Evolutionary conservation across 2,329 filamentous ascomycete genomes (phyloP), one percentile per base, ranked within the genome.

Genomic region (Ophiostoma perfectum): DNA sequence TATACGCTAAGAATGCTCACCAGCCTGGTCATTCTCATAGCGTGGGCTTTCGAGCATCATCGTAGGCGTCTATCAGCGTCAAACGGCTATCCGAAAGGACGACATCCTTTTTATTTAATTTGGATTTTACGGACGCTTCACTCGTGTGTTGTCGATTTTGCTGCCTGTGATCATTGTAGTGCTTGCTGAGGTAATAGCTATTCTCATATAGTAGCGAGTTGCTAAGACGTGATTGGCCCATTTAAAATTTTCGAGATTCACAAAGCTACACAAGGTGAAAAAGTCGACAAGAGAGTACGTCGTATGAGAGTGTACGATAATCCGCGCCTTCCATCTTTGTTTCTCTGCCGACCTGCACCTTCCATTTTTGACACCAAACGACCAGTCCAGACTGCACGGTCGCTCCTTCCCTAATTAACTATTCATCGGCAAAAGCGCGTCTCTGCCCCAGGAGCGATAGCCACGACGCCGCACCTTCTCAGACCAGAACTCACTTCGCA

Each of bases 261-360:
- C 63, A 64, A 64, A 64, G 63, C 42, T 47, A 64, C 63, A 64
- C 63, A 64, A 27, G 27, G 60, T 42, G 39, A 38, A 64, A 45
- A 64, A 44, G 38, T 64, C 39, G 7, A 55, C 55, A 12, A 62
- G 39, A 38, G 39, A n/a, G 16, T 41, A 64, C 62, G 39, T 27
- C 27, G 27, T 27, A 27, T 27, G 27, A 62, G 39, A 38, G 39
- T 39, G 16, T 41, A 64, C 62, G 39, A 64, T n/a, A 41, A 36
- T 14, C 42, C 42, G 63, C 42, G 18, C 63, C 42, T 64, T 44
- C 63, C 63, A 36, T 64, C 9, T 36, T 18, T 16, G 41, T 45
- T 18, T 27, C 41, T 45, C 63, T 64, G n/a, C 8, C 42, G 12
- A 14, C 18, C 9, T 47, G n/a, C 41, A 14, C 63, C 60, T 63